Base-by-base conservation (phyloP, 164 flowering plant genomes). In the Tetrastigma voinierianum region DNA sequence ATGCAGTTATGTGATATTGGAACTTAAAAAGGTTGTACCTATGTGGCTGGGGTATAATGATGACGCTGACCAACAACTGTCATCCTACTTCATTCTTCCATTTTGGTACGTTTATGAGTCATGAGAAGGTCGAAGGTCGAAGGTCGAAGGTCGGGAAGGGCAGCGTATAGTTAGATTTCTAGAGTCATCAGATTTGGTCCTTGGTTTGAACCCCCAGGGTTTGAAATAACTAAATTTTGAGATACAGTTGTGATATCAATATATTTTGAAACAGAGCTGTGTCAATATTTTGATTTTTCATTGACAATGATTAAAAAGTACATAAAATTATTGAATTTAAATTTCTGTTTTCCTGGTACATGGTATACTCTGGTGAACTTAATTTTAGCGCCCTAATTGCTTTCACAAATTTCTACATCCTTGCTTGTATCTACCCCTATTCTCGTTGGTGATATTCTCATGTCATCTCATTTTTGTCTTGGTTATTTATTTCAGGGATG, bases 401-500 rank as follows among this genome's bases (percentile, higher is more conserved):
- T 32, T 32, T 32, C 40, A 0, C 40, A 32, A 32, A 4, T 32
- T 32, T 32, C 40, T 32, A 32, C 40, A 32, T 32, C 40, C 40
- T 32, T 32, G 6, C 40, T 32, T 4, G 40, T 32, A 32, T 32
- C 40, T 32, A 32, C 40, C 40, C 40, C 40, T 32, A 32, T 32
- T 32, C 40, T 32, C 40, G 3, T 32, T 32, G 6, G 40, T 32
- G n/a, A 25, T 18, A 55, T 62, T 47, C 15, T 16, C 19, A 19
- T 51, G 14, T 23, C 14, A 56, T 16, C 58, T 16, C 6, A 12
- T 20, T 58, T 16, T 58, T n/a, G 40, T 48, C 67, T 53, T 10
- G 25, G 4, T 54, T 8, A 1, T 18, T 19, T 15, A 19, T 74
- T 72, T 65, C 84, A 91, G 97, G 90, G 24, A 45, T 87, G 15